Base-by-base conservation (phyloP, 371 early-diverging fungal genomes). In the Paraphysoderma sedebokerense region DNA sequence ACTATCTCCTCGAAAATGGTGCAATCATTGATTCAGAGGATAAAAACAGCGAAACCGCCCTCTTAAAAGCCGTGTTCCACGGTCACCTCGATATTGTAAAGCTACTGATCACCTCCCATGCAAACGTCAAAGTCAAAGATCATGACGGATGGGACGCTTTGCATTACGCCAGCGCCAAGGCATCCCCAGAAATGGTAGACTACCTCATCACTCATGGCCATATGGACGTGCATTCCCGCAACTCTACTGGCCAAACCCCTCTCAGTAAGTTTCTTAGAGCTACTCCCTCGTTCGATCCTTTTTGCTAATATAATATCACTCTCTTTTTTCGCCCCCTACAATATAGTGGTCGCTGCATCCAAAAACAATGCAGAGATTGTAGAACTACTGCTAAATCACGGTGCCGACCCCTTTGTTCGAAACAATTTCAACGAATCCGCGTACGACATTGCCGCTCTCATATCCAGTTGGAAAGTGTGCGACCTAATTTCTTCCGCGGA, bases 111-210 rank as follows among this genome's bases (percentile, higher is more conserved):
- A 66, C 64, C 45, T 66, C 67, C 19, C 57, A 62, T 5, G 84
- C 86, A 5, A 70, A 83, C 46, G 65, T 77, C 17, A 60, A 73
- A 42, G 71, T 72, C 29, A 58, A 66, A n/a, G 87, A 87, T 56
- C 70, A 65, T 47, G 85, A 87, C 49, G 87, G 87, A 0, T 89
- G 87, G 87, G 79, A 83, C 11, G 74, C 85, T 1, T 67, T 89
- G 29, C 90, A 87, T 62, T 85, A 82, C 57, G 80, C 83, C 17
- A 73, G 74, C 38, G 66, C 78, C 6, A 62, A 65, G 29, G 82
- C 81, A 1, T 68, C 68, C 49, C 56, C 74, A 6, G 65, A 72
- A 5, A 62, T 81, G 34, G 77, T 75, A 0, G 66, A 72, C 17
- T 58, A 68, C 32, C 60, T 83, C 12, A 52, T 77, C 24, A 72